Percentiles rank a stretch among this genome's conserved stretches.
Evolutionary conservation across 257 asterid species (phyloP).

Genomic region (Linaria vulgaris): DNA sequence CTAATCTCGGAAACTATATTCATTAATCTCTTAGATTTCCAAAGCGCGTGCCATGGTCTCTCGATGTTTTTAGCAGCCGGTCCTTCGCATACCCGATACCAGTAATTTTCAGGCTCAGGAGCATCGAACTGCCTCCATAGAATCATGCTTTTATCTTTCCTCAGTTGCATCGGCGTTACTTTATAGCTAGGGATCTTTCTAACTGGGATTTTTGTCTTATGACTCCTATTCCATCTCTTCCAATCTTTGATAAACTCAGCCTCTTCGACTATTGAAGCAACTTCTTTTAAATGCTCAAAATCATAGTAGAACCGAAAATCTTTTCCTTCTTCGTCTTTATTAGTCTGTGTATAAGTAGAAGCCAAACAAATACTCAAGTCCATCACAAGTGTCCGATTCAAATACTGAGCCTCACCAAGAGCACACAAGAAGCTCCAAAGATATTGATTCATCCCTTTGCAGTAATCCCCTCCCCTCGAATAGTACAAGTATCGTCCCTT

Average conservation of each 20-base stretch:
- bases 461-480: slow-evolving; percentile 77
- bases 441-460: slow-evolving; percentile 80
- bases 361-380: slow-evolving; percentile 74
- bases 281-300: slow-evolving; percentile 74
- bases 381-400: slow-evolving; percentile 87
- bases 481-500: slow-evolving; percentile 70
- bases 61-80: slow-evolving; percentile 46
- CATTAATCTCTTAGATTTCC: slow-evolving; percentile 67
- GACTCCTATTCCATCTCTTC: slow-evolving; percentile 59
- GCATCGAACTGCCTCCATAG: slow-evolving; percentile 14
- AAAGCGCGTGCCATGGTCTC: slow-evolving; percentile 71
- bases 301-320: slow-evolving; percentile 85
- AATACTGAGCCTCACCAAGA: slow-evolving; percentile 84
- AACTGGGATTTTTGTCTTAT: slow-evolving; percentile 17
- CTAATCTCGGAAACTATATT: slow-evolving; percentile 62
- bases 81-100: slow-evolving; percentile 86
- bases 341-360: slow-evolving; percentile 58
- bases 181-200: slow-evolving; percentile 18
- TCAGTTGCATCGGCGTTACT: slow-evolving; percentile 58
- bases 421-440: slow-evolving; percentile 84
- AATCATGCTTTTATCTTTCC: slow-evolving; percentile 38
- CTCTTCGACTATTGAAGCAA: slow-evolving; percentile 63
- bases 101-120: slow-evolving; percentile 71
- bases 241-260: slow-evolving; percentile 56
- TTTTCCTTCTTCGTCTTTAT: slow-evolving; percentile 77